Evolutionary conservation across 805 yeast genomes (phyloP), one percentile per base, ranked within the genome.

Genomic region (Candida morakotiae): DNA sequence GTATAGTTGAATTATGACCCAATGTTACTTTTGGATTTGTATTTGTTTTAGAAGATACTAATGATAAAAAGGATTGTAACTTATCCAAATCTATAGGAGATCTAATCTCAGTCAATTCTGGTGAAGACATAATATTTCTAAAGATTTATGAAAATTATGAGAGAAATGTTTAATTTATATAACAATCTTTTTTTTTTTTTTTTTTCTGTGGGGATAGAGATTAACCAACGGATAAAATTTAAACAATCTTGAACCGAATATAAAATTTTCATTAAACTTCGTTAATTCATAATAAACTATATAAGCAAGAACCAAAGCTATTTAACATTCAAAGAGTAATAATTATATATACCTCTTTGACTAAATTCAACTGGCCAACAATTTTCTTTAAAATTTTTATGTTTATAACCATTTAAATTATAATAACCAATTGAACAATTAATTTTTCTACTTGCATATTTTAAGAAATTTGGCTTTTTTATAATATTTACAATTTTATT

Each of bases 321-420:
- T 26, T 56, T 71, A 38, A 72, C 69, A 47, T 75, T 76, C 41
- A 77, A 55, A 8, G 81, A 71, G 50, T 77, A 77, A 55, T 77
- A 77, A 44, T 72, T 74, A 53, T 77, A 77, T 9, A 77, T 71
- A 0, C 83, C 83, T 30, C 81, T 48, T 47, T 68, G 71, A 41
- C 66, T 54, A 41, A 72, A 71, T 44, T 71, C 78, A 20, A 63
- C 73, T 1, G 81, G 81, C 73, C 80, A 77, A 21, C 39, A 29
- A 20, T 27, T 14, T 22, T 36, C 39, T 11, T 22, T 19, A 18
- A 18, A 27, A n/a, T 17, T 31, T 19, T 35, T 41, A 3, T 29
- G 13, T 21, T 31, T 38, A 34, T 41, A 41, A 11, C 42, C 55
- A 39, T 55, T 59, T 34, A 64, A 52, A 42, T 69, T 64, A 47